phyloP scores from a whole-genome alignment of 2,329 filamentous ascomycete species.

The Fusarium pseudocircinatum region DNA sequence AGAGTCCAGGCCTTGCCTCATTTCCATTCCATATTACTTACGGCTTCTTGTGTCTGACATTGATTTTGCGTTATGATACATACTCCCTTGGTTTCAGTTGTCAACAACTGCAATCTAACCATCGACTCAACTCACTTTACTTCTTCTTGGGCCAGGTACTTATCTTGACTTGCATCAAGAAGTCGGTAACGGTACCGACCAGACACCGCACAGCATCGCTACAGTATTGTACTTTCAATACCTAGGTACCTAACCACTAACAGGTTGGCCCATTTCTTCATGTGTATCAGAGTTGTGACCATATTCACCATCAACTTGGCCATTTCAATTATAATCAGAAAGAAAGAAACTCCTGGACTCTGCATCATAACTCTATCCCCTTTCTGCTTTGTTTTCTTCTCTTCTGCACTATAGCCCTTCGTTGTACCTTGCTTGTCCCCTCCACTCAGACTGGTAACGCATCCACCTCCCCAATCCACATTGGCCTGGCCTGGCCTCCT shows the following conservation, averaged over 20 bases:
- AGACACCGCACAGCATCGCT: neutral
- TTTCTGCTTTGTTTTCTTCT: neutral
- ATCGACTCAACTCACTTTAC: neutral
- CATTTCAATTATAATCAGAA: neutral
- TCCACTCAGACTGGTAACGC: conserved; percentile 6
- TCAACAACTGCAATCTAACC: neutral
- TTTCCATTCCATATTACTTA: conserved; percentile 2
- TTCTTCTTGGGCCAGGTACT: neutral
- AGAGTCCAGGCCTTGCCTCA: neutral
- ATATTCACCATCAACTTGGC: neutral
- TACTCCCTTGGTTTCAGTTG: neutral
- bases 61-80: neutral
- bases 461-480: conserved; percentile 21
- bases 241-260: neutral
- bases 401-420: neutral
- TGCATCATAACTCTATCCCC: neutral
- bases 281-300: neutral
- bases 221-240: neutral
- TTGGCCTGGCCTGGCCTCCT: conserved; percentile 5
- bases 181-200: neutral
- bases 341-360: neutral
- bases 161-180: neutral
- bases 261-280: conserved; percentile 2
- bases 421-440: conserved; percentile 8
- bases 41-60: neutral